A percentile compares a stretch with the other conserved stretches of the same genome.
phyloP scores from a whole-genome alignment of 179 eudicot species.

The Spergularia azorica region DNA sequence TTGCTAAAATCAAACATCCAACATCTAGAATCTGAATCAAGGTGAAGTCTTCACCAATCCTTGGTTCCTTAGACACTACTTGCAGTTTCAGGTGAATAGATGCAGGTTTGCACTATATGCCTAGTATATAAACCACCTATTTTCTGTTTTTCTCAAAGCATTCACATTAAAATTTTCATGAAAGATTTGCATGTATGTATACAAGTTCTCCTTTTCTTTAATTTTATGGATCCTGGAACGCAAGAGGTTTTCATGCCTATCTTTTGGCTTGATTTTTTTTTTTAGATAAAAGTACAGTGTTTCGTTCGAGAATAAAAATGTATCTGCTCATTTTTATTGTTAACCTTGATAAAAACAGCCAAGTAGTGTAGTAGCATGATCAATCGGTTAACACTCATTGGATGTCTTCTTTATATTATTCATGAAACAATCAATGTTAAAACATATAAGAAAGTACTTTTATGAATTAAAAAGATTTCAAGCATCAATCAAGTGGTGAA shows the following conservation, averaged over 20 bases:
- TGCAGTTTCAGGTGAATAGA: too few species aligned
- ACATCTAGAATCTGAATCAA: too few species aligned
- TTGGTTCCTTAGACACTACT: too few species aligned
- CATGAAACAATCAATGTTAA: background rate
- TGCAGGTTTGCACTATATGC: background rate
- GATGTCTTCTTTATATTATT: background rate
- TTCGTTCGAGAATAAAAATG: background rate
- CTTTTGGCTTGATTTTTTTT: background rate
- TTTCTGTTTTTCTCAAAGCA: background rate
- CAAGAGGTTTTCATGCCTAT: background rate
- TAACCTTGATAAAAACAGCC: constrained; percentile 6
- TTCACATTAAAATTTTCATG: background rate
- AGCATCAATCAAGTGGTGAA: background rate
- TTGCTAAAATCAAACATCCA: background rate
- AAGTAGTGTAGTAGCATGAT: background rate
- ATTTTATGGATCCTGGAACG: too few species aligned
- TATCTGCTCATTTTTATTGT: background rate
- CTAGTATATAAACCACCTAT: background rate
- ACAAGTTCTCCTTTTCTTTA: too few species aligned
- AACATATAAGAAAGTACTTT: background rate
- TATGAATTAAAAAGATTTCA: background rate
- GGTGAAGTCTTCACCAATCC: too few species aligned
- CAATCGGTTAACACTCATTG: background rate
- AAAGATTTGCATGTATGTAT: background rate
- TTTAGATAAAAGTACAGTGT: background rate